Evolutionary conservation across 306 rosid genomes (phyloP).

Genomic region (Chamaecrista fasciculata): DNA sequence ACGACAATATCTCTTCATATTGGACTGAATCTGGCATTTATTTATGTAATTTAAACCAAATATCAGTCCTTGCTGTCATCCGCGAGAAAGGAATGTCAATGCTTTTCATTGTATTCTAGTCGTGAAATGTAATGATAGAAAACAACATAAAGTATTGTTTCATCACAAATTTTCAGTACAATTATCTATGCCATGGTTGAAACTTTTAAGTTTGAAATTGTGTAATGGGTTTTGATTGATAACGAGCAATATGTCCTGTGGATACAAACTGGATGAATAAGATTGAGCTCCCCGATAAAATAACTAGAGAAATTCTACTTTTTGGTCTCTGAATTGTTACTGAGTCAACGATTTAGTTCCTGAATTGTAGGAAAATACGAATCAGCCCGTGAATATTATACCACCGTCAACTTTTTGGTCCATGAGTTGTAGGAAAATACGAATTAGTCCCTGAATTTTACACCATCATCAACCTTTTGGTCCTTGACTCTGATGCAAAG

Average conservation of each 20-base stretch:
- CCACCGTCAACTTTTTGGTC: too few species aligned
- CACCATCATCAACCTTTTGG: too few species aligned
- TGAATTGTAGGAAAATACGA: too few species aligned
- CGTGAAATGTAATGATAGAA: background rate
- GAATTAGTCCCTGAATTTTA: too few species aligned
- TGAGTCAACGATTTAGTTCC: too few species aligned
- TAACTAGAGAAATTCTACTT: too few species aligned
- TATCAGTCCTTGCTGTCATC: background rate
- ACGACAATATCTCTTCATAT: background rate
- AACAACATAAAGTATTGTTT: background rate
- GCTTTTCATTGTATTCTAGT: background rate
- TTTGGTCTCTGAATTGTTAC: too few species aligned
- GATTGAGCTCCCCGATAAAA: background rate
- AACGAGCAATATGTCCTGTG: background rate
- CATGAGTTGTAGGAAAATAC: too few species aligned
- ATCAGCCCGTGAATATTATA: too few species aligned
- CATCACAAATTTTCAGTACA: background rate
- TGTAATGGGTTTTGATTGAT: background rate
- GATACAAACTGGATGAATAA: background rate
- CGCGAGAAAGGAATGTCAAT: slow-evolving; percentile 1
- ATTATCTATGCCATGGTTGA: background rate
- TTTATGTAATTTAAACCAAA: background rate
- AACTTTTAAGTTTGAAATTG: background rate
- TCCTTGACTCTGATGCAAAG: too few species aligned
- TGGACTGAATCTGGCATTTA: background rate